Evolutionary conservation across 495 filamentous ascomycete genomes (phyloP).

Genomic region (Xylaria cubensis): DNA sequence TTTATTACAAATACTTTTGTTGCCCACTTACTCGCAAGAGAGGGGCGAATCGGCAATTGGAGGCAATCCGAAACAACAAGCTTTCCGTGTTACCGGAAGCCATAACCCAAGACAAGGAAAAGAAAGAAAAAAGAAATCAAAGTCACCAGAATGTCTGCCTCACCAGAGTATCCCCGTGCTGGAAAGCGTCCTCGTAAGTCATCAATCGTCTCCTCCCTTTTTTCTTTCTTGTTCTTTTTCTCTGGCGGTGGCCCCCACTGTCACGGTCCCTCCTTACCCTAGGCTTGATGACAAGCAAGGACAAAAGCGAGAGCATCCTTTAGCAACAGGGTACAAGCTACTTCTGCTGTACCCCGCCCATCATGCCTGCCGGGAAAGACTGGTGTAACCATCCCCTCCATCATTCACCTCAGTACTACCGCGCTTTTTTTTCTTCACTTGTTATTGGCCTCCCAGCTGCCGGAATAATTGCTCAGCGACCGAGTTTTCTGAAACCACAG

Average conservation of each 20-base stretch:
- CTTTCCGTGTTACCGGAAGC: too few species aligned
- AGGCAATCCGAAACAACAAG: neutral
- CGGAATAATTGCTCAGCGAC: neutral
- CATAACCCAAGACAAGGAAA: neutral
- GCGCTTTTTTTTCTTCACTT: neutral
- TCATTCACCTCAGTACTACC: neutral
- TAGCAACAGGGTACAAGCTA: neutral
- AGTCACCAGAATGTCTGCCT: slow-evolving; percentile 22
- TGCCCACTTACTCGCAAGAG: neutral
- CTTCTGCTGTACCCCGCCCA: slow-evolving; percentile 6
- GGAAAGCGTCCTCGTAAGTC: slow-evolving; percentile 44
- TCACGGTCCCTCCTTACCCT: neutral
- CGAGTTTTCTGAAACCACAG: neutral
- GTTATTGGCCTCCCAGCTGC: neutral
- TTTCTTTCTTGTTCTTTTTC: neutral
- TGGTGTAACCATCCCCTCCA: neutral
- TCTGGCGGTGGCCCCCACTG: neutral
- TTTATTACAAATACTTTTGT: slow-evolving; percentile 16
- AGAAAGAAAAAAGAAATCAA: neutral
- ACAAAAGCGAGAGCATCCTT: neutral
- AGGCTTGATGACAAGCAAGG: slow-evolving; percentile 5
- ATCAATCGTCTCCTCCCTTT: neutral
- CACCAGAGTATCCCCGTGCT: slow-evolving; percentile 35
- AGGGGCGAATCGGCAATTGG: neutral
- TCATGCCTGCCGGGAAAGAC: neutral